Percentiles rank a stretch among this genome's conserved stretches.
These are phyloP conservation scores for Reutealis trisperma DNA, from an alignment of 345 rosid species.

Conservation along the genomic window DNA sequence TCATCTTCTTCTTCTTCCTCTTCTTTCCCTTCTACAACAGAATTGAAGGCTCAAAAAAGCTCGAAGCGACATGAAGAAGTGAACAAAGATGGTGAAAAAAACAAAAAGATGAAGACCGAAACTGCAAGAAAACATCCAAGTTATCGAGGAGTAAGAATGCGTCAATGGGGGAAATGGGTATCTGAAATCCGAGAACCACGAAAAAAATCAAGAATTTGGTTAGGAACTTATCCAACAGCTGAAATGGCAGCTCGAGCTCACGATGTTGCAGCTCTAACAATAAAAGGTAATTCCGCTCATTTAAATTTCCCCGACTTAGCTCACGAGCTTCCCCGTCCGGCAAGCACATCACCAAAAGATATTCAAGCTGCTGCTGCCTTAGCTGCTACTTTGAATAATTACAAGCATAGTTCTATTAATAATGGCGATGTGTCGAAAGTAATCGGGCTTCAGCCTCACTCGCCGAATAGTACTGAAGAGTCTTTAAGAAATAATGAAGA, in stretches of 20 bases:
- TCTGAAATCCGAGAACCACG: constrained; percentile 86
- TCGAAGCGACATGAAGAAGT: constrained; percentile 13
- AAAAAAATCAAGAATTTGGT: constrained; percentile 94
- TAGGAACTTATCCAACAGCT: constrained; percentile 79
- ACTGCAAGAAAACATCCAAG: constrained; percentile 42
- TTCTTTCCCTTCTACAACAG: constrained; percentile 6
- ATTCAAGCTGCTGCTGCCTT: constrained; percentile 82
- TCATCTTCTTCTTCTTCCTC: constrained; percentile 8
- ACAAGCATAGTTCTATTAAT: background rate
- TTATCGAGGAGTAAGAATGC: constrained; percentile 79
- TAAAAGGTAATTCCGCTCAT: constrained; percentile 71
- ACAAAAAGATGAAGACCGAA: constrained; percentile 17
- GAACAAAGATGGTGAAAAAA: background rate
- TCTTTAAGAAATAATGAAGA: constrained; percentile 27
- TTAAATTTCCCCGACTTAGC: constrained; percentile 80
- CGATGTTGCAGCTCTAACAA: constrained; percentile 80
- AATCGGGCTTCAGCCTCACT: constrained; percentile 14
- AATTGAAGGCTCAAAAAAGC: constrained; percentile 8
- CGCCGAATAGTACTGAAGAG: constrained; percentile 34
- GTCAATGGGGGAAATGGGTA: constrained; percentile 99
- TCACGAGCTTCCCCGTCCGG: constrained; percentile 64
- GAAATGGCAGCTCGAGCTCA: constrained; percentile 99
- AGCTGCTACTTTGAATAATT: constrained; percentile 52
- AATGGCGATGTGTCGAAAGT: background rate
- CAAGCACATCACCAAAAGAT: constrained; percentile 67